These are phyloP conservation scores for Sporothrix globosa DNA, from an alignment of 2,329 filamentous ascomycete species.

Conservation along the genomic window DNA sequence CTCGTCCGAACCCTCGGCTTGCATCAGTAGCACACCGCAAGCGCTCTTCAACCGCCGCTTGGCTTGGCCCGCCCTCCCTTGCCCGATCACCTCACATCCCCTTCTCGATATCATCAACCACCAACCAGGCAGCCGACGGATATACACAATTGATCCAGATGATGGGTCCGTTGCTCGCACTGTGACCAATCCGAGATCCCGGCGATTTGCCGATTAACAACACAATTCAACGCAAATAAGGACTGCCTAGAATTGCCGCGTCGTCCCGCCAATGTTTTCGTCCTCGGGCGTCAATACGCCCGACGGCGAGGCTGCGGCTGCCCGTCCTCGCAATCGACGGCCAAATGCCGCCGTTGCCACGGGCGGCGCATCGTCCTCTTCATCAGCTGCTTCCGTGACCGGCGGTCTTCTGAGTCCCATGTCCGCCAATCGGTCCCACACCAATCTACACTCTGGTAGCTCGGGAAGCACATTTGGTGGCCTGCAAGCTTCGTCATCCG, in stretches of 20 bases:
- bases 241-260: neutral
- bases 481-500: conserved; percentile 42
- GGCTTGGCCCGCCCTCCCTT: conserved; percentile 3
- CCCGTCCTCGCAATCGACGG: conserved; percentile 58
- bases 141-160: conserved; percentile 22
- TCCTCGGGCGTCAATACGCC: conserved; percentile 52
- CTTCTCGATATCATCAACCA: neutral
- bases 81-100: neutral
- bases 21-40: too few species aligned
- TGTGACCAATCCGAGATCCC: conserved; percentile 24
- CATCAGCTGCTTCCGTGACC: conserved; percentile 39
- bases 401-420: conserved; percentile 28
- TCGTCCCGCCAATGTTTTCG: conserved; percentile 46
- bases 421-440: conserved; percentile 6
- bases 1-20: neutral
- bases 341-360: conserved; percentile 39
- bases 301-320: conserved; percentile 47
- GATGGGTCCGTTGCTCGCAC: neutral
- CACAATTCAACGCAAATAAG: too few species aligned
- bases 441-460: conserved; percentile 4
- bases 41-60: neutral
- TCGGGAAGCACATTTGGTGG: neutral
- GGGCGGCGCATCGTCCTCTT: conserved; percentile 37
- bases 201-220: conserved; percentile 9
- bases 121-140: neutral